Evolutionary conservation across 1,139 yeast genomes (phyloP).

Genomic region (Kodamaea fungicola): DNA sequence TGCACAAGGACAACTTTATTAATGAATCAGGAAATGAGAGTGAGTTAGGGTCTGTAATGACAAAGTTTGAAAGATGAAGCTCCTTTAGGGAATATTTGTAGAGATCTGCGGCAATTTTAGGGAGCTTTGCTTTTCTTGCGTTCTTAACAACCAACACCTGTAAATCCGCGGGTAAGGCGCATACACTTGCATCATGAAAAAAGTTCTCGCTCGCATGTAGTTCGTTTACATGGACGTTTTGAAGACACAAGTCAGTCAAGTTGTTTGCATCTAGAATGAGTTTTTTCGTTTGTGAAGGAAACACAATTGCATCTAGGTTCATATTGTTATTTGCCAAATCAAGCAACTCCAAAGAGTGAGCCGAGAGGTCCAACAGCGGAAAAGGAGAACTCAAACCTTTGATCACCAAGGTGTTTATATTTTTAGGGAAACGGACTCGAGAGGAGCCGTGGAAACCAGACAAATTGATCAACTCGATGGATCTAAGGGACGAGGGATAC

Average conservation of each 20-base stretch:
- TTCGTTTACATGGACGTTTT: neutral
- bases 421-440: slow-evolving; percentile 1
- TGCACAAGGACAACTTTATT: neutral
- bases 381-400: neutral
- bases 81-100: neutral
- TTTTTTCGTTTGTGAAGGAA: neutral
- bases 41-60: neutral
- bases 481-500: slow-evolving; percentile 3
- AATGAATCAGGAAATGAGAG: slow-evolving; percentile 1
- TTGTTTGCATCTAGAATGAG: neutral
- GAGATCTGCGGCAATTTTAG: neutral
- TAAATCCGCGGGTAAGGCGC: neutral
- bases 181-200: slow-evolving; percentile 1
- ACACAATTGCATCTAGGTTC: neutral
- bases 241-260: slow-evolving; percentile 1
- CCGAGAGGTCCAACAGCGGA: neutral
- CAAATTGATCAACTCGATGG: slow-evolving; percentile 2
- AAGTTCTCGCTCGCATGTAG: slow-evolving; percentile 1
- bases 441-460: slow-evolving; percentile 1
- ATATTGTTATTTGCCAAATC: slow-evolving; percentile 2
- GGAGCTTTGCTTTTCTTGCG: neutral
- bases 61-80: neutral
- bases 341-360: neutral
- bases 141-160: neutral
- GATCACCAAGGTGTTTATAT: slow-evolving; percentile 1